A percentile compares a stretch with the other conserved stretches of the same genome.
phyloP scores from a whole-genome alignment of 352 stramenopile genomes.

The Phytophthora sansomeana region DNA sequence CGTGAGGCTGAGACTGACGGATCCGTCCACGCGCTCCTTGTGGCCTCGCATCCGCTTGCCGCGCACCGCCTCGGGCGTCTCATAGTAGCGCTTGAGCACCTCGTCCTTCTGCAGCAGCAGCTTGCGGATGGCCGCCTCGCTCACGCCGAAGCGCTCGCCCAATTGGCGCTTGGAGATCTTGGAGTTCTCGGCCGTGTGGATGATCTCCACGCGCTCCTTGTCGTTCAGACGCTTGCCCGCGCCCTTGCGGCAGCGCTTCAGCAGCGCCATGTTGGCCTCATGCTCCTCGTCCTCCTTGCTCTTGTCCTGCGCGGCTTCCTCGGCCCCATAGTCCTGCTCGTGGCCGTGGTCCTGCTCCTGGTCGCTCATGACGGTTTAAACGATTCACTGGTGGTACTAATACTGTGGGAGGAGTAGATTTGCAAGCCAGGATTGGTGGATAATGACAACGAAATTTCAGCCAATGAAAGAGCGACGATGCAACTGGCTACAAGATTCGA shows the following conservation, averaged over 20 bases:
- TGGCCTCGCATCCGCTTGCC: conserved; percentile 70
- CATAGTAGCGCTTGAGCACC: conserved; percentile 81
- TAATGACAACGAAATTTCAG: not conserved
- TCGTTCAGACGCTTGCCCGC: conserved; percentile 81
- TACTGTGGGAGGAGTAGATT: no score
- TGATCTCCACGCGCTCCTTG: conserved; percentile 86
- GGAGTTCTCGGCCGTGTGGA: conserved; percentile 81
- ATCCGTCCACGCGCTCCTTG: not conserved
- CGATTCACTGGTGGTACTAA: not conserved
- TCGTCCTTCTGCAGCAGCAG: conserved; percentile 85
- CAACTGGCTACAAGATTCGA: conserved; percentile 12
- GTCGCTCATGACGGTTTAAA: conserved; percentile 33
- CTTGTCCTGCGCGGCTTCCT: no score
- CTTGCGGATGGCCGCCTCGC: conserved; percentile 82
- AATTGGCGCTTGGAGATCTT: conserved; percentile 84
- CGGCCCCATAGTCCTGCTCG: conserved; percentile 1
- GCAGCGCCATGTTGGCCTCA: conserved; percentile 10
- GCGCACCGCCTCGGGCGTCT: conserved; percentile 78
- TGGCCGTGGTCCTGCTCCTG: conserved; percentile 15
- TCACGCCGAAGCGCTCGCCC: conserved; percentile 81
- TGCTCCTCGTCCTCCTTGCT: conserved; percentile 5
- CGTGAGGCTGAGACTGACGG: not conserved
- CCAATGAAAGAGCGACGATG: conserved; percentile 8
- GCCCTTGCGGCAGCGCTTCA: conserved; percentile 38
- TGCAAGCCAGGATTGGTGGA: not conserved